Percentiles rank a stretch among this genome's conserved stretches.
Conservation (phyloP, 495 filamentous ascomycete genomes). For the Aspergillus incahuasiensis region DNA sequence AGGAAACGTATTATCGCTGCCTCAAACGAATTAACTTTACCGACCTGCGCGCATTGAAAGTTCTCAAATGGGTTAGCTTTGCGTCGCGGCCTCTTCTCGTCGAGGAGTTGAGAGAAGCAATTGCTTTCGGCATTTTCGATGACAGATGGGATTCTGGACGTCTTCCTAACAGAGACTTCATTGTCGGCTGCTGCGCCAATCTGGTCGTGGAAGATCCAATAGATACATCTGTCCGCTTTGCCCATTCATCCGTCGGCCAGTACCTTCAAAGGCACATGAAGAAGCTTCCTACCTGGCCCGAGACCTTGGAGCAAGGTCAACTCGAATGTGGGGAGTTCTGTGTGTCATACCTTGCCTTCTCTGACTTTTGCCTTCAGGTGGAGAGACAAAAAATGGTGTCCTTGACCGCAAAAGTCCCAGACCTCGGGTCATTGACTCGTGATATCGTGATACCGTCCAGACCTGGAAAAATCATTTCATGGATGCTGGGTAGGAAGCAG, state of each 20-base stretch:
- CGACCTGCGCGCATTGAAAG: neutral
- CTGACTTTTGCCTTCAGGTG: conserved; percentile 21
- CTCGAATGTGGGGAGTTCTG: conserved; percentile 22
- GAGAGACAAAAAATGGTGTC: neutral
- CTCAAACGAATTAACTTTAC: no score
- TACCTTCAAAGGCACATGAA: no score
- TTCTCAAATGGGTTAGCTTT: conserved; percentile 29
- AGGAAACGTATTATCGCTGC: conserved; percentile 20
- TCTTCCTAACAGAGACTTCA: conserved; percentile 19
- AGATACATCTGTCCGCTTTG: conserved; percentile 23
- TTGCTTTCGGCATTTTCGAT: conserved; percentile 25
- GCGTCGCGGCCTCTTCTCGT: conserved; percentile 26
- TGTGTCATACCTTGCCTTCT: conserved; percentile 23
- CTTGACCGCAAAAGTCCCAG: neutral
- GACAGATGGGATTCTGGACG: conserved; percentile 19
- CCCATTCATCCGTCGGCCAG: no score
- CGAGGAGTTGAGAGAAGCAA: conserved; percentile 32
- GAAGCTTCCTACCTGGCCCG: conserved; percentile 17
- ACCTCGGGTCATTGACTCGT: no score
- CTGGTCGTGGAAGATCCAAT: conserved; percentile 26
- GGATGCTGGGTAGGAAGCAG: no score
- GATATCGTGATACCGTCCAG: no score
- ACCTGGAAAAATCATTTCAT: no score
- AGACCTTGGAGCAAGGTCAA: conserved; percentile 4
- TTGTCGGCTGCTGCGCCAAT: conserved; percentile 29